A percentile compares a stretch with the other conserved stretches of the same genome.
Evolutionary conservation across 768 basidiomycete genomes (phyloP).

Genomic region (Lactifluus subvellereus): DNA sequence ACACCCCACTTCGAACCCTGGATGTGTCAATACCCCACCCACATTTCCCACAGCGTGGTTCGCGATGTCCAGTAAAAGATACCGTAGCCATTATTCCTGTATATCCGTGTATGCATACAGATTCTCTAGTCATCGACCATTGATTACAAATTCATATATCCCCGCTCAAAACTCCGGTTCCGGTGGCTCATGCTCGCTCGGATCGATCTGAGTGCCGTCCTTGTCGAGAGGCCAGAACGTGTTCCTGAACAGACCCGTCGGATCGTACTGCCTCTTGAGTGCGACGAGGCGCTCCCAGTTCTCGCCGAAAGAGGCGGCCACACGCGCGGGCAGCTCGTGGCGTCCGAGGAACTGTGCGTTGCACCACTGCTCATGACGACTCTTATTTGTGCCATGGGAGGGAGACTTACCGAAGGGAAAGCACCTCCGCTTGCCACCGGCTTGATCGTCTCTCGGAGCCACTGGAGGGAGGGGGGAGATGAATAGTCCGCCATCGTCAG

Average conservation of each 20-base stretch:
- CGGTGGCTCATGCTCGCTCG: constrained; percentile 57
- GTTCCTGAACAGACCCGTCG: constrained; percentile 66
- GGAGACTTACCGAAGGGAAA: constrained; percentile 66
- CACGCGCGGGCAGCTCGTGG: constrained; percentile 56
- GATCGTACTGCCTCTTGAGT: constrained; percentile 75
- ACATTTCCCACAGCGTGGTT: too few relatives aligned
- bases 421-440: constrained; percentile 74
- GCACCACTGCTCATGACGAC: neutral
- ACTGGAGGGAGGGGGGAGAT: constrained; percentile 37
- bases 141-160: neutral
- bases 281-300: constrained; percentile 67
- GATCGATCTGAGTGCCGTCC: constrained; percentile 48
- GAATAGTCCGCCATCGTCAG: constrained; percentile 14
- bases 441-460: constrained; percentile 71
- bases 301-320: constrained; percentile 61
- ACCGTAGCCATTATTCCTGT: too few relatives aligned
- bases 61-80: too few relatives aligned
- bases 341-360: constrained; percentile 63
- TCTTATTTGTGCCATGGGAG: neutral
- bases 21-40: too few relatives aligned
- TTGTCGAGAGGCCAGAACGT: constrained; percentile 75
- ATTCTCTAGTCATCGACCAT: neutral
- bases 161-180: constrained; percentile 32
- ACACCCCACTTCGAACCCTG: too few relatives aligned
- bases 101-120: neutral